Evolutionary conservation across 305 asterid genomes (phyloP).

Genomic region (Petunia hybrid): DNA sequence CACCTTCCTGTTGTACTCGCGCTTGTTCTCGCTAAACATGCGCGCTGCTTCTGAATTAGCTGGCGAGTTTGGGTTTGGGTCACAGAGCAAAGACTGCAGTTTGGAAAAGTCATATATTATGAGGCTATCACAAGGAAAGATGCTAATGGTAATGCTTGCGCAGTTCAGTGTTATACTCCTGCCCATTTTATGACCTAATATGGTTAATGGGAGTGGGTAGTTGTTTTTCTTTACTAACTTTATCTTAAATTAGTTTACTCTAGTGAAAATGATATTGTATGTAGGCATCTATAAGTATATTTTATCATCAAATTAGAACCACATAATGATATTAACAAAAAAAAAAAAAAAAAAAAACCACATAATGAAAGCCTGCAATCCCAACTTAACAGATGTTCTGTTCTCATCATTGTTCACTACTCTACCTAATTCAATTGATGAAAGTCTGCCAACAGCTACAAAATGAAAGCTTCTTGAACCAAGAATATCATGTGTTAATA

Average conservation of each 20-base stretch:
- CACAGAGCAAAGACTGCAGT: slow-evolving; percentile 41
- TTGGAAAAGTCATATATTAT: neutral
- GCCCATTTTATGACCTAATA: neutral
- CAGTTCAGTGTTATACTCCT: neutral
- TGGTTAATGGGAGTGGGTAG: neutral
- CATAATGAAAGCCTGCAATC: neutral
- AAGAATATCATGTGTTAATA: neutral
- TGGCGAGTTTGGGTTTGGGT: slow-evolving; percentile 40
- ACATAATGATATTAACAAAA: neutral
- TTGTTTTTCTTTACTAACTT: neutral
- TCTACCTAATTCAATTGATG: neutral
- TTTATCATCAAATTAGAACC: neutral
- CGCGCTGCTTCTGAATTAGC: slow-evolving; percentile 39
- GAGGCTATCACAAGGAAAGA: neutral
- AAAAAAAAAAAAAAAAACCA: too few relatives aligned
- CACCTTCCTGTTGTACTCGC: slow-evolving; percentile 38
- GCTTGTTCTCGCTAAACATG: slow-evolving; percentile 37
- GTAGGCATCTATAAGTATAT: neutral
- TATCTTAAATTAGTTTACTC: neutral
- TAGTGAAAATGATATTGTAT: neutral
- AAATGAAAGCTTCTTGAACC: neutral
- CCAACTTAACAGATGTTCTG: slow-evolving; percentile 17
- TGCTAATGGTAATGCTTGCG: neutral
- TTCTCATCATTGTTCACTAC: neutral
- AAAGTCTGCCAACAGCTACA: slow-evolving; percentile 4